These are phyloP conservation scores for Coemansia guatemalensis DNA, from an alignment of 192 early-diverging fungal genomes.

Conservation along the genomic window DNA sequence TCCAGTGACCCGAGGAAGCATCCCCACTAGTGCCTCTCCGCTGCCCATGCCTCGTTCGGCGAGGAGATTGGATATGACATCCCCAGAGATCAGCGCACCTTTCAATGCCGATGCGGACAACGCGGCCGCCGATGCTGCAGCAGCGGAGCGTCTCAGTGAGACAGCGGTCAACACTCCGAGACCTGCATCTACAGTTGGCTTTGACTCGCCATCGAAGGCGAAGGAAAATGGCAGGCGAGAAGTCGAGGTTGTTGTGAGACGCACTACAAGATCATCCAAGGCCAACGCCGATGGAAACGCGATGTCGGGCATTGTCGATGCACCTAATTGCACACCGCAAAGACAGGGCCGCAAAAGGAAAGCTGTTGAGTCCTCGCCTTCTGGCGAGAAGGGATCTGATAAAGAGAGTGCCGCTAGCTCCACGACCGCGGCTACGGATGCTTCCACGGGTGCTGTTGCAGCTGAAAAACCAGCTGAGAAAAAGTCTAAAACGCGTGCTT, in stretches of 20 bases:
- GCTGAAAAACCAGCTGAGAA: too few relatives aligned
- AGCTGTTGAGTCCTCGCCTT: neutral
- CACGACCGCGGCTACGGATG: too few relatives aligned
- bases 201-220: too few relatives aligned
- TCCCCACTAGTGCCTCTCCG: neutral
- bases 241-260: neutral
- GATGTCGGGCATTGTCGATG: neutral
- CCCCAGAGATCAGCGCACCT: too few relatives aligned
- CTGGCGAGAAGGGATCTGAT: constrained; percentile 7
- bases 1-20: too few relatives aligned
- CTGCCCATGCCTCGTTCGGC: too few relatives aligned
- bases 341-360: neutral
- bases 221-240: too few relatives aligned
- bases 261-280: neutral
- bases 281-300: neutral
- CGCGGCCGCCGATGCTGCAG: neutral
- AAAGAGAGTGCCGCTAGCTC: constrained; percentile 1
- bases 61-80: too few relatives aligned
- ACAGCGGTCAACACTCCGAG: too few relatives aligned
- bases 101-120: neutral
- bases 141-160: neutral
- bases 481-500: too few relatives aligned
- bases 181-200: too few relatives aligned
- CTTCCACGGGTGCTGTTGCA: too few relatives aligned
- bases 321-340: neutral